Percentiles rank a stretch among this genome's conserved stretches.
These are phyloP conservation scores for Fonsecaea pedrosoi DNA, from an alignment of 2,329 filamentous ascomycete genomes.

Conservation along the genomic window DNA sequence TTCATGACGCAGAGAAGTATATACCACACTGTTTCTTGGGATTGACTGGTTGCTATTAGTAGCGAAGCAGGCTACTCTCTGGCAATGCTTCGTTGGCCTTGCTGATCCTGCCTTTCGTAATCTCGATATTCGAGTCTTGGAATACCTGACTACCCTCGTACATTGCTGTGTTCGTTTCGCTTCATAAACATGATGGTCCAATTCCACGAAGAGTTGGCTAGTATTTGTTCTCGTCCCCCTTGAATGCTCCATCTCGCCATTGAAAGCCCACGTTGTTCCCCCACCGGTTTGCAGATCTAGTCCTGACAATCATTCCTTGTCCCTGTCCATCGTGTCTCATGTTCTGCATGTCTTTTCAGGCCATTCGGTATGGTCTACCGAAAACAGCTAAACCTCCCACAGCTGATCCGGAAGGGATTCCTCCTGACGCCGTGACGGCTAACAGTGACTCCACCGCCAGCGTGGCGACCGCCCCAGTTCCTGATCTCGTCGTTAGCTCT, in stretches of 20 bases:
- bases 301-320: not conserved
- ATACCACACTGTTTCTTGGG: not conserved
- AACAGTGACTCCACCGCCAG: conserved; percentile 58
- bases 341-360: not conserved
- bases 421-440: conserved; percentile 60
- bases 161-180: not conserved
- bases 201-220: not conserved
- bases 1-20: too few relatives aligned
- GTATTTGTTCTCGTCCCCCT: not conserved
- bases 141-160: not conserved
- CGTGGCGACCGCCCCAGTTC: conserved; percentile 46
- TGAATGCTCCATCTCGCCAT: not conserved
- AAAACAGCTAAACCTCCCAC: conserved; percentile 62
- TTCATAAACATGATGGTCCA: not conserved
- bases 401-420: conserved; percentile 59
- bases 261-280: not conserved
- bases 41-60: not conserved
- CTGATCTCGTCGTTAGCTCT: not conserved
- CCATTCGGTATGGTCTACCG: conserved; percentile 44
- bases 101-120: not conserved
- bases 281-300: not conserved
- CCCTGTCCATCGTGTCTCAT: not conserved
- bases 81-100: not conserved
- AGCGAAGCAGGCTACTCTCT: not conserved
- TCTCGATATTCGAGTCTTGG: not conserved